These are phyloP conservation scores for Pseudogymnoascus sp. DNA, from an alignment of 2,329 filamentous ascomycete species.

Conservation along the genomic window DNA sequence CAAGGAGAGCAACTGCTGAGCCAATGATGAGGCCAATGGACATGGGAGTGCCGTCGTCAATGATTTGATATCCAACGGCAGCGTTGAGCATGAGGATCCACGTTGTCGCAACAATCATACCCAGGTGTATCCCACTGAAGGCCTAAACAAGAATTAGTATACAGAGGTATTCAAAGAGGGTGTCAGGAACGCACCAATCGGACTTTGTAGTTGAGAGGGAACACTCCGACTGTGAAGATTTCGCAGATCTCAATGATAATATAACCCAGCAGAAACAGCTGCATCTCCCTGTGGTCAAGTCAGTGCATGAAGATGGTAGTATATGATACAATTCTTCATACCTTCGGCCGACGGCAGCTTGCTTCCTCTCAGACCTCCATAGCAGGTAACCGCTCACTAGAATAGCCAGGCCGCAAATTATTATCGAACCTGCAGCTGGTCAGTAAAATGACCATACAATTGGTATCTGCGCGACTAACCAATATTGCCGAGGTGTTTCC, in stretches of 20 bases:
- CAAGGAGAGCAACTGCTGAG: conserved; percentile 65
- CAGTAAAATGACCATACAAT: conserved; percentile 18
- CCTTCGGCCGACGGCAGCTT: conserved; percentile 89
- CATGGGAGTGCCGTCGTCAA: conserved; percentile 84
- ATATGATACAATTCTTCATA: conserved; percentile 30
- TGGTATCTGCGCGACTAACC: conserved; percentile 43
- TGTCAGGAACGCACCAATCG: conserved; percentile 52
- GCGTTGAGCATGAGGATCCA: conserved; percentile 93
- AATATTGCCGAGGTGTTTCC: conserved; percentile 67
- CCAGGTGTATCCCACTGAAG: conserved; percentile 85
- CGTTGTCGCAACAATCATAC: conserved; percentile 74
- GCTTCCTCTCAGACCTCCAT: conserved; percentile 76
- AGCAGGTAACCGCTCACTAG: conserved; percentile 57
- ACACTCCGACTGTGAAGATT: conserved; percentile 89
- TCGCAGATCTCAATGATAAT: conserved; percentile 87
- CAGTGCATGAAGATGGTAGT: conserved; percentile 15
- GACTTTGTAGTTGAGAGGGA: conserved; percentile 63
- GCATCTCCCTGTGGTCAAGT: conserved; percentile 68
- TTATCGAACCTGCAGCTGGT: conserved; percentile 62
- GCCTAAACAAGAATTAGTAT: conserved; percentile 40
- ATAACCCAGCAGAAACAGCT: conserved; percentile 81
- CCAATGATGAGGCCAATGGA: conserved; percentile 67
- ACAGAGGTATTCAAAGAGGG: not conserved
- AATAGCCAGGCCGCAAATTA: conserved; percentile 73
- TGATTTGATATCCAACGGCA: conserved; percentile 81